phyloP scores from a whole-genome alignment of 1,284 basidiomycete genomes.

The Fomitopsis schrenkii region DNA sequence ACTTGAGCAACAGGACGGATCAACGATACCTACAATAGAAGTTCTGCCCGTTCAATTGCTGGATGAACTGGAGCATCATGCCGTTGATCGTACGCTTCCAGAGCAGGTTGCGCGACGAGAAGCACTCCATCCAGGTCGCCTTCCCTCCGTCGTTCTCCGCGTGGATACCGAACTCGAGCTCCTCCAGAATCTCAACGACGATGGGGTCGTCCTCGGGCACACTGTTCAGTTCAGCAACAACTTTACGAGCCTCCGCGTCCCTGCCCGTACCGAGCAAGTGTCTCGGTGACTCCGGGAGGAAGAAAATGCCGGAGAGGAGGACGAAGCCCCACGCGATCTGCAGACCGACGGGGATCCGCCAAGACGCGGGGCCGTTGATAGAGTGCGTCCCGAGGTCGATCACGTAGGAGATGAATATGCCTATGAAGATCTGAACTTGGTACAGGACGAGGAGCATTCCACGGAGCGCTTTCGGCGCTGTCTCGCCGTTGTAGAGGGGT shows the following conservation, averaged over 20 bases:
- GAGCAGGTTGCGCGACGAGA: conserved; percentile 62
- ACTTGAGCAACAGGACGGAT: too few species aligned
- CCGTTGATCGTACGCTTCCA: conserved; percentile 73
- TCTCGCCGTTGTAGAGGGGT: conserved; percentile 79
- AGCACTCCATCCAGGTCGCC: conserved; percentile 77
- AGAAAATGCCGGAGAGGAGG: conserved; percentile 65
- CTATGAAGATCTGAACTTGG: conserved; percentile 71
- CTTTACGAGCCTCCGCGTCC: conserved; percentile 49
- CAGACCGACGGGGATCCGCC: conserved; percentile 67
- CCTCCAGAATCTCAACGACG: conserved; percentile 60
- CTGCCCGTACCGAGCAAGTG: conserved; percentile 57
- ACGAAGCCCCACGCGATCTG: conserved; percentile 68
- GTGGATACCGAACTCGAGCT: conserved; percentile 65
- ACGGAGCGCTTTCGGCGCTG: conserved; percentile 71
- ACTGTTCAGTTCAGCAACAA: conserved; percentile 65
- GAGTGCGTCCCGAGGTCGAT: conserved; percentile 66
- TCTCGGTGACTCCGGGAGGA: conserved; percentile 78
- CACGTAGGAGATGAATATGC: conserved; percentile 70
- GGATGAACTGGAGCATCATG: conserved; percentile 81
- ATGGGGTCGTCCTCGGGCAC: conserved; percentile 57
- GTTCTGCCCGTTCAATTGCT: conserved; percentile 75
- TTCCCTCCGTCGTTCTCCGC: conserved; percentile 76
- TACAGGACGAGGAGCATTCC: conserved; percentile 74
- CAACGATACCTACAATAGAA: conserved; percentile 54
- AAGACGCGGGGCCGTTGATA: conserved; percentile 59